A percentile compares a stretch with the other conserved stretches of the same genome.
Conservation (phyloP, 1,284 basidiomycete genomes). For the Tausonia pullulans region DNA sequence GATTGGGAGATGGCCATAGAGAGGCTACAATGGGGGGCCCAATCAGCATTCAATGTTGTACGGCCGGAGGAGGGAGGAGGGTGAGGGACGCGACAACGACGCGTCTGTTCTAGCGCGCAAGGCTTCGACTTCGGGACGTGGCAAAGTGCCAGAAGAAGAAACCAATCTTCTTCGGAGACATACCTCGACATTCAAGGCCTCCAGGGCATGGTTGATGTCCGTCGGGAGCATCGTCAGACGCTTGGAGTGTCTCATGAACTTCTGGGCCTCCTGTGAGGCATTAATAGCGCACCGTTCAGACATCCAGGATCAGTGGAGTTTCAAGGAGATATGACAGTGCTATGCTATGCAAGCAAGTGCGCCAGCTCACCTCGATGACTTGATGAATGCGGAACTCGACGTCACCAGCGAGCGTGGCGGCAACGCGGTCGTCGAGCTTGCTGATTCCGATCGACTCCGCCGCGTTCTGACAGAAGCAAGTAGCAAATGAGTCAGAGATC, state of each 20-base stretch:
- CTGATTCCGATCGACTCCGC: slow-evolving; percentile 78
- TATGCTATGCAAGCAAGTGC: too few relatives aligned
- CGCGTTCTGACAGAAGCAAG: not conserved
- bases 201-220: slow-evolving; percentile 88
- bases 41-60: too few relatives aligned
- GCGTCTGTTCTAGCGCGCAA: too few relatives aligned
- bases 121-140: not conserved
- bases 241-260: slow-evolving; percentile 91
- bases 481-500: not conserved
- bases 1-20: slow-evolving; percentile 52
- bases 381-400: slow-evolving; percentile 94
- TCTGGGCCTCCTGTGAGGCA: slow-evolving; percentile 66
- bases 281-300: too few relatives aligned
- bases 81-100: too few relatives aligned
- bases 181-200: slow-evolving; percentile 83
- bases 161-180: slow-evolving; percentile 12
- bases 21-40: slow-evolving; percentile 33
- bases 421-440: slow-evolving; percentile 67
- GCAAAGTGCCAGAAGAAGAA: not conserved
- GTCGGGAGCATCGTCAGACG: slow-evolving; percentile 74
- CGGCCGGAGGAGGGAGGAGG: too few relatives aligned
- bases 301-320: too few relatives aligned
- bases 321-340: too few relatives aligned
- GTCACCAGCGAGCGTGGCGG: slow-evolving; percentile 80
- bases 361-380: slow-evolving; percentile 59